These are phyloP conservation scores for Fusarium sarcochroum DNA, from an alignment of 2,329 filamentous ascomycete genomes.

Conservation along the genomic window DNA sequence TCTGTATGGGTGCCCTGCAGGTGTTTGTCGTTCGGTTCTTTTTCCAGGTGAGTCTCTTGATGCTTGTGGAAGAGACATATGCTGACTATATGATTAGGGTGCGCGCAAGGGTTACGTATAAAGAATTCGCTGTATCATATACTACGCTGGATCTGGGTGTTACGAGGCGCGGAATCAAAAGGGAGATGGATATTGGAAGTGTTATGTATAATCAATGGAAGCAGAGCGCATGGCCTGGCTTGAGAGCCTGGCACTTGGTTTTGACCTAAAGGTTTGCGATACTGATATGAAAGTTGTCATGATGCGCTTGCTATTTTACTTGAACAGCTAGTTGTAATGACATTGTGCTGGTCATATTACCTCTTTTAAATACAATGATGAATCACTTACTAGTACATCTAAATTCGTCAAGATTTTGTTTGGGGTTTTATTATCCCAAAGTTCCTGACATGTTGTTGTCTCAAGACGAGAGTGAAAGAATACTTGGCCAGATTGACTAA, in stretches of 20 bases:
- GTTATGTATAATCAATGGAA: conserved; percentile 51
- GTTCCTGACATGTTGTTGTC: not conserved
- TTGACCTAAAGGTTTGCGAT: conserved; percentile 30
- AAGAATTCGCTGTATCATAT: conserved; percentile 51
- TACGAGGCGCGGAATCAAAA: conserved; percentile 52
- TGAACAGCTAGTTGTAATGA: conserved; percentile 26
- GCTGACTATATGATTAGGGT: conserved; percentile 60
- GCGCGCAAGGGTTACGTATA: conserved; percentile 79
- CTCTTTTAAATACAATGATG: not conserved
- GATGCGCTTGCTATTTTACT: conserved; percentile 37
- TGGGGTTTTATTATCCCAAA: not conserved
- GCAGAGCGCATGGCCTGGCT: conserved; percentile 36
- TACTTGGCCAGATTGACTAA: conserved; percentile 8
- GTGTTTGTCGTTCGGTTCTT: conserved; percentile 99
- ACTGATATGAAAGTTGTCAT: conserved; percentile 43
- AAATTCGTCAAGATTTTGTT: not conserved
- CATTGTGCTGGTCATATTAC: conserved; percentile 1
- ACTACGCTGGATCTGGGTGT: conserved; percentile 46
- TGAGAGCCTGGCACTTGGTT: conserved; percentile 27
- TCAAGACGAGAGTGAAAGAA: not conserved
- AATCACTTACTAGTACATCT: not conserved
- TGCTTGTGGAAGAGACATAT: not conserved
- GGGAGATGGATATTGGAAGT: conserved; percentile 47
- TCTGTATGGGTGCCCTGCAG: conserved; percentile 95
- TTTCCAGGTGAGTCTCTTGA: conserved; percentile 79